phyloP scores from a whole-genome alignment of 2,329 filamentous ascomycete genomes.

The Drechslerella dactyloides region DNA sequence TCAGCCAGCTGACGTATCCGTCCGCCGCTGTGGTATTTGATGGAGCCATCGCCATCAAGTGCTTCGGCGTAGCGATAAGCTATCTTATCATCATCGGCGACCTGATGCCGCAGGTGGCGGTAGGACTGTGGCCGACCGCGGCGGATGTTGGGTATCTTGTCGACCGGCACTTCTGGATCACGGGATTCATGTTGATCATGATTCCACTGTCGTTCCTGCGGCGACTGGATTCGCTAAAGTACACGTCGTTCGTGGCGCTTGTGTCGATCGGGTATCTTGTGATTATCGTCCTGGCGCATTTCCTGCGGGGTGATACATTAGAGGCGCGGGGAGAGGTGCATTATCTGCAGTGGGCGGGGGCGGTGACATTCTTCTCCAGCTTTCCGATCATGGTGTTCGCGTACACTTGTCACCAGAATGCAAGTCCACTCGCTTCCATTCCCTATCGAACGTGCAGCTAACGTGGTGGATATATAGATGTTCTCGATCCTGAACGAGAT shows the following conservation, averaged over 20 bases:
- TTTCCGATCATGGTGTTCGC: constrained; percentile 97
- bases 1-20: constrained; percentile 95
- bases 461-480: constrained; percentile 69
- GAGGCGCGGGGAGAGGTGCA: constrained; percentile 76
- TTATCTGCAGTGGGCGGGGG: constrained; percentile 77
- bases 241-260: constrained; percentile 89
- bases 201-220: constrained; percentile 93
- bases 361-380: constrained; percentile 78
- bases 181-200: constrained; percentile 94
- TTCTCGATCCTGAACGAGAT: constrained; percentile 98
- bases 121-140: constrained; percentile 74
- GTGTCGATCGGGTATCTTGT: constrained; percentile 94
- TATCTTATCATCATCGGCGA: constrained; percentile 99
- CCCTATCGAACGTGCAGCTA: background rate
- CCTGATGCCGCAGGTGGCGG: constrained; percentile 91
- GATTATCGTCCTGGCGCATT: constrained; percentile 91
- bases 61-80: constrained; percentile 67
- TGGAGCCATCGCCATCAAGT: constrained; percentile 93
- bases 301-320: constrained; percentile 75
- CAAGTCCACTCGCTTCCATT: constrained; percentile 59
- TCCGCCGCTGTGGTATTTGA: constrained; percentile 96
- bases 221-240: constrained; percentile 92
- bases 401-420: constrained; percentile 99
- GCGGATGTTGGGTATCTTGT: constrained; percentile 75
- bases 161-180: constrained; percentile 96